Percentiles rank a stretch among this genome's conserved stretches.
These are phyloP conservation scores for Zygosaccharomyces lentus DNA, from an alignment of 805 yeast species.

Conservation along the genomic window DNA sequence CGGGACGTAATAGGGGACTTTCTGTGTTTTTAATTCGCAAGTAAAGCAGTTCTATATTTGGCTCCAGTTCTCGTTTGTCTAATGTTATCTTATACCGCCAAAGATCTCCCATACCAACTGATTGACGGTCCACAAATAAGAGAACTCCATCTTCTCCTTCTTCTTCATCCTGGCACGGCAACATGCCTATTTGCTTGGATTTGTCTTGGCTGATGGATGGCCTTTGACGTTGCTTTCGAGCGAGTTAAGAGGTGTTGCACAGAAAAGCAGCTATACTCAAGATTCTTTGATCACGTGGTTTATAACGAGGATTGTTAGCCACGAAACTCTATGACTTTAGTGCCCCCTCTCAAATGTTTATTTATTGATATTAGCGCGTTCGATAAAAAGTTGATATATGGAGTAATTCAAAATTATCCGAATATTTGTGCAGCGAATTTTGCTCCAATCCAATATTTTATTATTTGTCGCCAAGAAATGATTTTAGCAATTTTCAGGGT, in stretches of 20 bases:
- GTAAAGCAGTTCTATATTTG: constrained; percentile 9
- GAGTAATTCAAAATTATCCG: no score
- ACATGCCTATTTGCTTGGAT: not conserved
- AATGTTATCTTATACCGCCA: constrained; percentile 25
- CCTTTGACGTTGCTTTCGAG: not conserved
- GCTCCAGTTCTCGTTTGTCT: constrained; percentile 16
- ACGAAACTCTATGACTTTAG: no score
- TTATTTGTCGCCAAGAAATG: no score
- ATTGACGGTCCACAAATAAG: constrained; percentile 21
- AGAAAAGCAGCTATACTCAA: not conserved
- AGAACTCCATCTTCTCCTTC: constrained; percentile 5
- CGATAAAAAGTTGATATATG: no score
- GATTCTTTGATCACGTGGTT: not conserved
- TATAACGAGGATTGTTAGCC: not conserved
- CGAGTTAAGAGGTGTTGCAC: no score
- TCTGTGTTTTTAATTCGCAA: constrained; percentile 67
- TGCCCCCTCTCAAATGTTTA: no score
- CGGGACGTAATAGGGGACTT: constrained; percentile 68
- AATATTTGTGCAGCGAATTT: no score
- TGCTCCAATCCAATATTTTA: no score
- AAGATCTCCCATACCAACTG: constrained; percentile 31
- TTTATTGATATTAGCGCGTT: no score
- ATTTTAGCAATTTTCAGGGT: no score
- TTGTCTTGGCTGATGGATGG: not conserved
- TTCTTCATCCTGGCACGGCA: not conserved